These are phyloP conservation scores for Patellifolia procumbens DNA, from an alignment of 179 eudicot genomes.

Conservation along the genomic window DNA sequence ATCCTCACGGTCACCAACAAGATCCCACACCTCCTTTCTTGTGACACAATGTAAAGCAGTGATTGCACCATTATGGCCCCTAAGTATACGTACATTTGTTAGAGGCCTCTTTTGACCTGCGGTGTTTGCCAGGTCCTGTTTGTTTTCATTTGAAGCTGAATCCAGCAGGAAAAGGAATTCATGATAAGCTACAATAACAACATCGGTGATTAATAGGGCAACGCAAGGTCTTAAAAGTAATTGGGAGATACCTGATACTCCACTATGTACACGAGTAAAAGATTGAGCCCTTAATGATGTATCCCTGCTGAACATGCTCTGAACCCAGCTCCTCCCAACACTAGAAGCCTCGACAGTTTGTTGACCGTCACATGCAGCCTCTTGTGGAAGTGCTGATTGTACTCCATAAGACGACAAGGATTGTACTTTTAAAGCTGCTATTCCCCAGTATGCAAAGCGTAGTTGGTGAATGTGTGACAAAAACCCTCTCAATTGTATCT, in stretches of 20 bases:
- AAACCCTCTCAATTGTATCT: slow-evolving; percentile 91
- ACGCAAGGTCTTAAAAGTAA: not conserved
- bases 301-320: slow-evolving; percentile 98
- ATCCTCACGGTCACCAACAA: slow-evolving; percentile 99
- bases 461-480: slow-evolving; percentile 85
- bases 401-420: slow-evolving; percentile 67
- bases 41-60: slow-evolving; percentile 96
- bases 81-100: slow-evolving; percentile 78
- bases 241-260: slow-evolving; percentile 36
- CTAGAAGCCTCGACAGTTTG: slow-evolving; percentile 90
- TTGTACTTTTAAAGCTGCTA: slow-evolving; percentile 65
- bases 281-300: slow-evolving; percentile 62
- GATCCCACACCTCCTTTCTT: slow-evolving; percentile 98
- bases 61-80: slow-evolving; percentile 94
- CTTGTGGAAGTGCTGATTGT: slow-evolving; percentile 80
- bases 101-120: slow-evolving; percentile 81
- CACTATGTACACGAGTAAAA: slow-evolving; percentile 24
- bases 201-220: not conserved
- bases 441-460: slow-evolving; percentile 91
- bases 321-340: slow-evolving; percentile 98
- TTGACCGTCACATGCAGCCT: slow-evolving; percentile 58
- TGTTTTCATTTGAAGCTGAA: slow-evolving; percentile 56
- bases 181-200: not conserved
- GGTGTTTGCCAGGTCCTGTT: slow-evolving; percentile 45
- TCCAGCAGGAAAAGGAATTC: slow-evolving; percentile 7